Conservation (phyloP, 768 basidiomycete genomes). For the Trametes meyenii region DNA sequence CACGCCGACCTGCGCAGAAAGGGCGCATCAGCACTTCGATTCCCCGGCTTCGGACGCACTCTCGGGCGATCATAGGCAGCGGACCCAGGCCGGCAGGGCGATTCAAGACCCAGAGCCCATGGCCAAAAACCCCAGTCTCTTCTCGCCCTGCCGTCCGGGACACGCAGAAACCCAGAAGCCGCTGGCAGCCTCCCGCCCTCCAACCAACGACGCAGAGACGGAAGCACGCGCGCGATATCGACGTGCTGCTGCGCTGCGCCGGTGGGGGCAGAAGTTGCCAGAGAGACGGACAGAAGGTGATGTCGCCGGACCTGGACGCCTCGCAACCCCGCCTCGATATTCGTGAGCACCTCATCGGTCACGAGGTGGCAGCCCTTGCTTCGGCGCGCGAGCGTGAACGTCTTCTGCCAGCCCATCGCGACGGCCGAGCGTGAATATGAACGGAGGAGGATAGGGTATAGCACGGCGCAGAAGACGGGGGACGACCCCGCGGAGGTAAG, state of each 20-base stretch:
- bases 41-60: too few relatives aligned
- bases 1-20: constrained; percentile 70
- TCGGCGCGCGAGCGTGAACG: constrained; percentile 62
- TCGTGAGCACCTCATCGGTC: constrained; percentile 69
- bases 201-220: neutral
- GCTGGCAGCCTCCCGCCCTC: neutral
- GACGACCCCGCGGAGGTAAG: neutral
- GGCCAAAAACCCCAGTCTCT: too few relatives aligned
- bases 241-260: too few relatives aligned
- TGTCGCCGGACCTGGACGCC: constrained; percentile 56
- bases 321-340: constrained; percentile 71
- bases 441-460: neutral
- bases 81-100: too few relatives aligned
- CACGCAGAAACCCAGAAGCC: too few relatives aligned
- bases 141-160: too few relatives aligned
- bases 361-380: constrained; percentile 80
- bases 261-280: constrained; percentile 10
- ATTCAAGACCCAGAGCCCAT: too few relatives aligned
- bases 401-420: constrained; percentile 88
- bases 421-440: neutral
- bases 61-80: too few relatives aligned
- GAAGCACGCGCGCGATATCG: neutral
- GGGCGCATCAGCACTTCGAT: constrained; percentile 1
- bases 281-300: constrained; percentile 13
- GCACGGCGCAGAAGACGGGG: neutral